Evolutionary conservation across 768 basidiomycete species (phyloP).

Genomic region (Leucocoprinus sp.): DNA sequence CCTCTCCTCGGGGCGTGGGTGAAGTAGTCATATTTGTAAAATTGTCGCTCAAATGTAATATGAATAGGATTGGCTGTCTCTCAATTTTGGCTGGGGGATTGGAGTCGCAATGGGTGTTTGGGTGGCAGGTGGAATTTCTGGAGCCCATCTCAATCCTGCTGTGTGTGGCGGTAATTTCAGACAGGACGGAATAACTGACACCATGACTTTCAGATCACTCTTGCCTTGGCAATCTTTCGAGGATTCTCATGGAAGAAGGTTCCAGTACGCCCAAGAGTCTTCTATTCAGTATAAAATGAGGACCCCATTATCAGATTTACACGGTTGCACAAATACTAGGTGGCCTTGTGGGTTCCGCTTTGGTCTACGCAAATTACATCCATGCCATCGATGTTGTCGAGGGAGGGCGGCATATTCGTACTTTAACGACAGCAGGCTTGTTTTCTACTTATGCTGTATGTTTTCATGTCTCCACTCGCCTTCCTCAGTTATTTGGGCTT

Average conservation of each 20-base stretch:
- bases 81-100: constrained; percentile 49
- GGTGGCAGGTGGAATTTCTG: constrained; percentile 59
- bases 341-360: constrained; percentile 45
- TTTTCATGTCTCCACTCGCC: background rate
- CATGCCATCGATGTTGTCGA: constrained; percentile 61
- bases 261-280: constrained; percentile 29
- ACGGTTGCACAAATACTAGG: constrained; percentile 50
- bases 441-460: constrained; percentile 58
- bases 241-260: constrained; percentile 79
- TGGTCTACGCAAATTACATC: constrained; percentile 58
- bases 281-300: background rate
- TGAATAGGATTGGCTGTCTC: constrained; percentile 36
- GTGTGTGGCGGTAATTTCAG: constrained; percentile 24
- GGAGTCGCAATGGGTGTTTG: constrained; percentile 63
- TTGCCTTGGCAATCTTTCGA: constrained; percentile 60
- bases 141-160: constrained; percentile 70
- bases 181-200: constrained; percentile 2
- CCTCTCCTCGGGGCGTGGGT: constrained; percentile 45
- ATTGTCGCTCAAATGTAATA: background rate
- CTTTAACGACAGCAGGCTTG: constrained; percentile 46
- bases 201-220: constrained; percentile 42
- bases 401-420: constrained; percentile 46
- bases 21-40: background rate
- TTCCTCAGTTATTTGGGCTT: background rate
- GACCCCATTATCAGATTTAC: constrained; percentile 15